Evolutionary conservation across 371 early-diverging fungal genomes (phyloP).

Genomic region (Entomophthora muscae): DNA sequence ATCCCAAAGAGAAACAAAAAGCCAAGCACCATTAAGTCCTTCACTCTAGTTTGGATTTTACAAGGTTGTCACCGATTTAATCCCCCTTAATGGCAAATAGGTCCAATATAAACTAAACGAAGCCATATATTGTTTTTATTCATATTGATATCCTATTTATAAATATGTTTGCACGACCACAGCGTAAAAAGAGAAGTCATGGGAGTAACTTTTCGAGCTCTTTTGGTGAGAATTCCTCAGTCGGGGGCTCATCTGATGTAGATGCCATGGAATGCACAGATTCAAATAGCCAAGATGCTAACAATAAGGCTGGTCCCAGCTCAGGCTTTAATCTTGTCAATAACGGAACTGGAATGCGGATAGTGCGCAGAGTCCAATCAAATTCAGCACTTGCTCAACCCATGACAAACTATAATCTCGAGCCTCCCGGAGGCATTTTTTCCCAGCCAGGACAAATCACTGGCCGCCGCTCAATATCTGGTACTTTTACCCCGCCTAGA

Average conservation of each 20-base stretch:
- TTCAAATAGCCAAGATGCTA: not conserved
- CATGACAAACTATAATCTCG: not conserved
- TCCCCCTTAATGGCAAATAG: too few relatives aligned
- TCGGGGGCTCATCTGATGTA: conserved; percentile 1
- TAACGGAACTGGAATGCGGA: not conserved
- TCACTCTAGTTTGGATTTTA: too few relatives aligned
- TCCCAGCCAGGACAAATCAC: not conserved
- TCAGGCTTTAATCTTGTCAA: not conserved
- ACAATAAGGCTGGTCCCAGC: not conserved
- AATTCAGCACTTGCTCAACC: not conserved
- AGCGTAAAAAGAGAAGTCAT: not conserved
- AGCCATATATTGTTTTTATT: too few relatives aligned
- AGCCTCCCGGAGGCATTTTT: not conserved
- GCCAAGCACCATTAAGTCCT: too few relatives aligned
- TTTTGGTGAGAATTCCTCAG: not conserved
- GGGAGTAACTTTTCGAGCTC: conserved; percentile 5
- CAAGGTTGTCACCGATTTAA: too few relatives aligned
- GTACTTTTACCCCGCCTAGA: not conserved
- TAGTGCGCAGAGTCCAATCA: not conserved
- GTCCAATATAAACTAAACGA: too few relatives aligned
- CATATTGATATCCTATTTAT: not conserved
- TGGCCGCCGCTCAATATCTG: not conserved
- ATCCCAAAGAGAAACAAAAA: too few relatives aligned
- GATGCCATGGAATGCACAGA: not conserved
- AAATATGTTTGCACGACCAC: conserved; percentile 6